Evolutionary conservation across 1,284 basidiomycete genomes (phyloP).

Genomic region (Microbotryomycetes sp.): DNA sequence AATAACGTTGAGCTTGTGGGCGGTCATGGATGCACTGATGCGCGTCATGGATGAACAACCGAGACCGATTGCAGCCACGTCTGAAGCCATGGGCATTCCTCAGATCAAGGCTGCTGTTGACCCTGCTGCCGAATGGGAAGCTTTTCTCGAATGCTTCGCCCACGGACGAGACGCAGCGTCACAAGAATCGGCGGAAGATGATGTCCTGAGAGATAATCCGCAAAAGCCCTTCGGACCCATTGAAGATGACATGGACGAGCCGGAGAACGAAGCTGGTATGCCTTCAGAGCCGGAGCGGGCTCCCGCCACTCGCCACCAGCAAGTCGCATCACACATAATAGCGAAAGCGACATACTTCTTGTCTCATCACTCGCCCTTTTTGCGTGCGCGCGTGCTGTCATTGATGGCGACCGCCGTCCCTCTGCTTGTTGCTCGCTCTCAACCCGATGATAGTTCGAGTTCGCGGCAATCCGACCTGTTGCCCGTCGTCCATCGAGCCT

Average conservation of each 20-base stretch:
- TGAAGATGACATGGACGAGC: neutral
- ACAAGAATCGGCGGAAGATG: constrained; percentile 44
- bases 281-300: neutral
- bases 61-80: constrained; percentile 43
- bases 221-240: constrained; percentile 22
- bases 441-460: constrained; percentile 7
- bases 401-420: constrained; percentile 65
- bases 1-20: constrained; percentile 43
- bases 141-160: constrained; percentile 58
- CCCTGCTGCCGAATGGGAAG: constrained; percentile 36
- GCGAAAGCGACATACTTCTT: constrained; percentile 79
- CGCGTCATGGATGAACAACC: constrained; percentile 65
- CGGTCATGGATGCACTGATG: constrained; percentile 73
- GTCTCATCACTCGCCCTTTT: constrained; percentile 72
- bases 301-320: constrained; percentile 7
- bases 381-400: constrained; percentile 69
- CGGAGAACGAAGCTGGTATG: neutral
- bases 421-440: constrained; percentile 50
- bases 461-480: constrained; percentile 58
- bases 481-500: constrained; percentile 72
- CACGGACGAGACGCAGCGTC: constrained; percentile 45
- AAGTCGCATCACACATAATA: constrained; percentile 51
- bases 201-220: constrained; percentile 36
- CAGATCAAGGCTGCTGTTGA: neutral
- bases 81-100: neutral